Base-by-base conservation (phyloP, 352 stramenopile species). In the Pythium brachiatum region DNA sequence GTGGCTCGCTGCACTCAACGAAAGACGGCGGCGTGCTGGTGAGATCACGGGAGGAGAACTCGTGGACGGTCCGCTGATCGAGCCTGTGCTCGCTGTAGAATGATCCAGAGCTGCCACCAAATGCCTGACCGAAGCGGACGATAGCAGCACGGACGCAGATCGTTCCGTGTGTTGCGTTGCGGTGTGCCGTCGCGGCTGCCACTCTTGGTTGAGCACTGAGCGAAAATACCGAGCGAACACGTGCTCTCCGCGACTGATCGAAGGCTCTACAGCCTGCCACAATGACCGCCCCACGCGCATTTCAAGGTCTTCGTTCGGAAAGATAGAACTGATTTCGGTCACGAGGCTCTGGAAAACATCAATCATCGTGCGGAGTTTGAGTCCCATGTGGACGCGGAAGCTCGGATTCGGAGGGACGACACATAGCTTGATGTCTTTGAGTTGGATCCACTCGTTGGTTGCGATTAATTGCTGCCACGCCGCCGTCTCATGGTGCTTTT, bases 161-260 rank as follows among this genome's bases (percentile, higher is more conserved):
- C 65, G 47, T 12, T 72, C 65, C 16, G 29, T 25, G 31, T 44
- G 4, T 39, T 23, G 9, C 0, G n/a, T 2, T 2, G 18, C 5
- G 0, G 29, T n/a, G 25, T 53, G 46, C 7, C 46, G 53, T 29
- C 41, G 27, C 21, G 56, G 41, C 43, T 59, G 31, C 39, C 56
- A 53, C 31, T 89, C 78, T 15, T 85, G 67, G 23, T 87, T 83
- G 9, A 89, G 69, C 20, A 79, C 79, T 2, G 79, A 89, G 4
- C 83, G 75, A 43, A 90, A 78, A 57, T 92, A 92, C 15, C 83
- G 79, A 4, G 83, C 80, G 34, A 81, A 92, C 25, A 92, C 72
- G 62, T 92, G 83, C 50, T 90, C 79, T 0, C 79, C 83, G 53
- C 72, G 81, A 64, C 71, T 79, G 34, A 90, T 69, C 0, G 70